These are phyloP conservation scores for Atkinsonella texensis DNA, from an alignment of 2,329 filamentous ascomycete species.

Conservation along the genomic window DNA sequence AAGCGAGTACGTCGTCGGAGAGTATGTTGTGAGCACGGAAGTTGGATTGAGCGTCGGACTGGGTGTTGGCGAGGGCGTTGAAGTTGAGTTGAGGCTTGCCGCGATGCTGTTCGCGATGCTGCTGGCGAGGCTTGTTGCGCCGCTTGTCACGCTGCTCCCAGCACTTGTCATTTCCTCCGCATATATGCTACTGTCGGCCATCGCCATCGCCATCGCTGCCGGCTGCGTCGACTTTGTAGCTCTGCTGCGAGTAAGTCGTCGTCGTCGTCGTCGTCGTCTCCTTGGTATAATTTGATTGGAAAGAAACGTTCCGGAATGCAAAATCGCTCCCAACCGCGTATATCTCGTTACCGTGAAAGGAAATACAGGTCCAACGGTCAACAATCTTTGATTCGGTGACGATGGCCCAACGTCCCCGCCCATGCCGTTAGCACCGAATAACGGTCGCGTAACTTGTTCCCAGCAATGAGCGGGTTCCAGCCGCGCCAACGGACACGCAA, in stretches of 20 bases:
- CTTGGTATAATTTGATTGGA: not conserved
- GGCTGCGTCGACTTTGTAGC: not conserved
- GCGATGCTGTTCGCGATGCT: not conserved
- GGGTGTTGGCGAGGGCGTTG: not conserved
- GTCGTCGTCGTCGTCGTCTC: not conserved
- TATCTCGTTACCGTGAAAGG: too few relatives aligned
- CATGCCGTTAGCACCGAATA: not conserved
- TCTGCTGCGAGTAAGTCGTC: not conserved
- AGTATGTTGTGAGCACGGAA: not conserved
- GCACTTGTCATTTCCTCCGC: not conserved
- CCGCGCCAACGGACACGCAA: not conserved
- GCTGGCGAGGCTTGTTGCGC: too few relatives aligned
- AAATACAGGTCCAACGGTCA: not conserved
- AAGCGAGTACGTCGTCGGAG: conserved; percentile 2
- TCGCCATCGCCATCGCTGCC: not conserved
- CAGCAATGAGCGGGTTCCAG: not conserved
- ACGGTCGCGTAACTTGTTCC: not conserved
- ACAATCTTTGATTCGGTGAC: not conserved
- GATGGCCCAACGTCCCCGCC: not conserved
- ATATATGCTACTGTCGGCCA: not conserved
- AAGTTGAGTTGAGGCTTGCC: not conserved
- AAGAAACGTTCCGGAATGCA: too few relatives aligned
- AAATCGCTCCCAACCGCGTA: too few relatives aligned
- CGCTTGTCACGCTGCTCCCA: not conserved
- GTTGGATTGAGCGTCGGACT: not conserved